Percentiles rank a stretch among this genome's conserved stretches.
These are phyloP conservation scores for Deuterostichococcus epilithicus DNA, from an alignment of 139 green algal species.

Conservation along the genomic window DNA sequence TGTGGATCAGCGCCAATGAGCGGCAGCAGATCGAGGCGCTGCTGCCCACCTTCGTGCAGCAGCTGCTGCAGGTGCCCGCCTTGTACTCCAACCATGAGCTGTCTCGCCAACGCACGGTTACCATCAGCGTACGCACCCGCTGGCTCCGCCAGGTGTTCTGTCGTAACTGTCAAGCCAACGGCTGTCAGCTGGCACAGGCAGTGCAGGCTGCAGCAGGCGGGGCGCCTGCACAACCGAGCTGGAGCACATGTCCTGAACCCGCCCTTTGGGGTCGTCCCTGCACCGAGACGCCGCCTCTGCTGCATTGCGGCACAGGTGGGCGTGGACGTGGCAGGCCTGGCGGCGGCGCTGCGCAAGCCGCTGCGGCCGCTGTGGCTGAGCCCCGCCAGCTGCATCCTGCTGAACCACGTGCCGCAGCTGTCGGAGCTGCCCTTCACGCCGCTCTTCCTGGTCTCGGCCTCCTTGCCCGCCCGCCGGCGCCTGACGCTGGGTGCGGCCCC, in stretches of 20 bases:
- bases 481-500: constrained; percentile 7
- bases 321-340: constrained; percentile 28
- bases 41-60: constrained; percentile 71
- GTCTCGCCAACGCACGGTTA: no score
- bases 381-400: constrained; percentile 69
- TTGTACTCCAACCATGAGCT: no score
- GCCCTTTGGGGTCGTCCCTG: no score
- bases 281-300: no score
- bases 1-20: constrained; percentile 77
- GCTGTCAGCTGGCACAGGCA: no score
- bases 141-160: no score
- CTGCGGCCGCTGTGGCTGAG: constrained; percentile 89
- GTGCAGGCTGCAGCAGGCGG: no score
- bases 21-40: constrained; percentile 56
- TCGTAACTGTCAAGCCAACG: no score
- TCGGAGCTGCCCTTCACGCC: constrained; percentile 71
- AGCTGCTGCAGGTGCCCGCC: constrained; percentile 57
- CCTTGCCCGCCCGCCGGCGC: constrained; percentile 34
- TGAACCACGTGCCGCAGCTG: constrained; percentile 45
- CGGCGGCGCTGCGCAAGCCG: constrained; percentile 67
- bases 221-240: no score
- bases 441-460: constrained; percentile 85
- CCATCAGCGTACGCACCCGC: no score
- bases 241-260: no score
- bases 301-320: constrained; percentile 16